Conservation (phyloP, 2,329 filamentous ascomycete genomes). For the Clarireedia homoeocarpa region DNA sequence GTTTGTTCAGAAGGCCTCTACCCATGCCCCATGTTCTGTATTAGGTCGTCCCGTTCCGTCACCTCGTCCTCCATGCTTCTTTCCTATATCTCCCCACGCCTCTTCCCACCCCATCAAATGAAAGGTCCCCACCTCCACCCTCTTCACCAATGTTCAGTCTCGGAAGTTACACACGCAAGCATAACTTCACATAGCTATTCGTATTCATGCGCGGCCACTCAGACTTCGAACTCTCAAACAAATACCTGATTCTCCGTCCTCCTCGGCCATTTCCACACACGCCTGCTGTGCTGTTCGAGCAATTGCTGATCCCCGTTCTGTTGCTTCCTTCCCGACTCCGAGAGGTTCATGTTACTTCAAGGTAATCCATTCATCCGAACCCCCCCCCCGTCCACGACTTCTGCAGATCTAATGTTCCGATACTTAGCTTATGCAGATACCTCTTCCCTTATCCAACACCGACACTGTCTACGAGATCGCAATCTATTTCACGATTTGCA, state of each 20-base stretch:
- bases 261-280: neutral
- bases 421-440: conserved; percentile 11
- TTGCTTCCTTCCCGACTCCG: neutral
- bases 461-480: conserved; percentile 2
- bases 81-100: conserved; percentile 7
- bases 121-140: neutral
- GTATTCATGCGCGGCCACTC: conserved; percentile 7
- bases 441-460: neutral
- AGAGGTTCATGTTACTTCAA: conserved; percentile 1
- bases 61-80: conserved; percentile 2
- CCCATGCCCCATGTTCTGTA: neutral
- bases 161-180: conserved; percentile 2
- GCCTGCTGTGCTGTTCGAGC: neutral
- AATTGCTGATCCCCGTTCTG: neutral
- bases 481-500: conserved; percentile 3
- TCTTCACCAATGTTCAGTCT: neutral
- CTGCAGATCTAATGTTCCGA: conserved; percentile 1
- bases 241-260: conserved; percentile 4
- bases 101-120: conserved; percentile 2
- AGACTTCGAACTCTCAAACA: conserved; percentile 1
- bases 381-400: neutral
- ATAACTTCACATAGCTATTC: neutral
- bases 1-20: neutral
- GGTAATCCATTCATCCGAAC: neutral
- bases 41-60: neutral